A percentile compares a stretch with the other conserved stretches of the same genome.
Conservation (phyloP, 345 rosid genomes). For the Sisymbrium altissimum region DNA sequence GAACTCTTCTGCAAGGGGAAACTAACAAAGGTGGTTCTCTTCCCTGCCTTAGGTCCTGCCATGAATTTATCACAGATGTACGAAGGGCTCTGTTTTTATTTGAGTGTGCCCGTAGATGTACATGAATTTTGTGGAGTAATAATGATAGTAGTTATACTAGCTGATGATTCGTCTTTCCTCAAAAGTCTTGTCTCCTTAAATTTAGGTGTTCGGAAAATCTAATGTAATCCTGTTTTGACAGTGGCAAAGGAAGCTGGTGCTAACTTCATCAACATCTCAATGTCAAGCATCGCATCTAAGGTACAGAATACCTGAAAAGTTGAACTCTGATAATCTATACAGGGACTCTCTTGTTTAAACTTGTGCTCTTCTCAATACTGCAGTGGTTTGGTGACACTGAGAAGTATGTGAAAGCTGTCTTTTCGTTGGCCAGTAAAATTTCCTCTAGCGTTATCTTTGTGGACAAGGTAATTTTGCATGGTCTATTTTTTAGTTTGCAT, state of each 20-base stretch:
- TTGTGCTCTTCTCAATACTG: constrained; percentile 14
- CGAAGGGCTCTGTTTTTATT: not conserved
- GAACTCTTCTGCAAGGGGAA: constrained; percentile 88
- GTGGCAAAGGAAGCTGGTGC: constrained; percentile 98
- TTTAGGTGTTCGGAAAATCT: not conserved
- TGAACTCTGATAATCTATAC: not conserved
- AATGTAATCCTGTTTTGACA: not conserved
- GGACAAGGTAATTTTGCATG: constrained; percentile 55
- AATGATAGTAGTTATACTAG: not conserved
- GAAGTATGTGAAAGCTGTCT: constrained; percentile 84
- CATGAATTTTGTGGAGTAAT: not conserved
- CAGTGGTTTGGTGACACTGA: constrained; percentile 98
- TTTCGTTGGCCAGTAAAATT: constrained; percentile 82
- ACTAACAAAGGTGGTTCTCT: constrained; percentile 59
- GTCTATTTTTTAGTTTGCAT: constrained; percentile 2
- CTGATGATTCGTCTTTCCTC: not conserved
- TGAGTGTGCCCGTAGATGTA: not conserved
- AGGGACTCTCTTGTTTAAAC: not conserved
- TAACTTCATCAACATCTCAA: constrained; percentile 82
- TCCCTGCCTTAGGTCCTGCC: not conserved
- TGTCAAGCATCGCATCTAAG: constrained; percentile 87
- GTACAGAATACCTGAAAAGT: constrained; percentile 32
- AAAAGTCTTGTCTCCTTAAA: not conserved
- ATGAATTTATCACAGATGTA: not conserved
- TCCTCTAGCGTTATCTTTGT: too few relatives aligned